Percentiles rank a stretch among this genome's conserved stretches.
These are phyloP conservation scores for Cryptococcus sp. DNA, from an alignment of 1,284 basidiomycete genomes.

Conservation along the genomic window DNA sequence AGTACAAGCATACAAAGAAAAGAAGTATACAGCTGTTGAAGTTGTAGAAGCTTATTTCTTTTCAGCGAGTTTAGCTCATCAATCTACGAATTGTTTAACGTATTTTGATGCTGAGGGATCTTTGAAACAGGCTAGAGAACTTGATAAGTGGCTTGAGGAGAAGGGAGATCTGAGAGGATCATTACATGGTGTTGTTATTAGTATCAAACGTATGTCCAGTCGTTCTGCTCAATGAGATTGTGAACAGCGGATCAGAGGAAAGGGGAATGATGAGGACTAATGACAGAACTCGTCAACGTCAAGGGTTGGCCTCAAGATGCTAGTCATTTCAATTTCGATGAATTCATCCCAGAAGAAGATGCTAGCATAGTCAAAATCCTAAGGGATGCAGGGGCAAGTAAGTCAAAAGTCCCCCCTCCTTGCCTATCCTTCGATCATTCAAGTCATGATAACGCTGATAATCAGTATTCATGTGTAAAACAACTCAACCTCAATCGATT, in stretches of 20 bases:
- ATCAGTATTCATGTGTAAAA: background rate
- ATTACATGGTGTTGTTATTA: conserved; percentile 61
- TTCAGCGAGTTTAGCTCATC: conserved; percentile 22
- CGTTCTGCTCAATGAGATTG: background rate
- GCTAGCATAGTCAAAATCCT: background rate
- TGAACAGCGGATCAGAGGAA: background rate
- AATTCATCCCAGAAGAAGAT: background rate
- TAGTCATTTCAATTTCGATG: background rate
- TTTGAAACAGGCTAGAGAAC: conserved; percentile 55
- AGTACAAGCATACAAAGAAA: conserved; percentile 21
- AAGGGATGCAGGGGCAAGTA: background rate
- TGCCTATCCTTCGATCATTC: too few relatives aligned
- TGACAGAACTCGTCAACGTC: conserved; percentile 20
- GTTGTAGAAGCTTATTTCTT: conserved; percentile 29
- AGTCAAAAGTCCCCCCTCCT: background rate
- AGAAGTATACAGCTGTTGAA: conserved; percentile 23
- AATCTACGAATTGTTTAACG: conserved; percentile 61
- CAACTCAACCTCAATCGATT: background rate
- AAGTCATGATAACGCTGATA: too few relatives aligned
- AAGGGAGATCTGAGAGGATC: conserved; percentile 56
- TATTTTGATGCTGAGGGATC: conserved; percentile 65
- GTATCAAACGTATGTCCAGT: conserved; percentile 53
- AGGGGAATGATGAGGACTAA: too few relatives aligned
- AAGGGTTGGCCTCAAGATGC: background rate
- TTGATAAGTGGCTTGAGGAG: conserved; percentile 56